Evolutionary conservation across 441 rosid species (phyloP).

Genomic region (Pelargonium cotyledonis): DNA sequence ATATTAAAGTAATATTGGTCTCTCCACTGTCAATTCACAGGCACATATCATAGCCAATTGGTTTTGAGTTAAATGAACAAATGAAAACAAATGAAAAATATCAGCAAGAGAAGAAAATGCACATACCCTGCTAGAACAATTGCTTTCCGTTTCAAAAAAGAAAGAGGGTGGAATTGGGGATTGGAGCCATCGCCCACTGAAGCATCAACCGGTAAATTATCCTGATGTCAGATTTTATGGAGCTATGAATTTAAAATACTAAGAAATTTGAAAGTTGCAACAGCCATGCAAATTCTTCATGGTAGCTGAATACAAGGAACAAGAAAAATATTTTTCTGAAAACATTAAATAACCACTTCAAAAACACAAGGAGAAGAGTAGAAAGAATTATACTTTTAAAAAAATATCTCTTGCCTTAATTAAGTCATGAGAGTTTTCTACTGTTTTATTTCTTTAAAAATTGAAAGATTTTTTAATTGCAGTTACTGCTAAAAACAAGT

Average conservation of each 20-base stretch:
- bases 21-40: background rate
- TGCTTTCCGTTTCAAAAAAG: conserved; percentile 67
- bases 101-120: conserved; percentile 2
- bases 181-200: conserved; percentile 88
- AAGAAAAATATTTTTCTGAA: background rate
- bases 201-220: conserved; percentile 79
- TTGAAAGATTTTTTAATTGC: background rate
- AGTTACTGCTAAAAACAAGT: conserved; percentile 2
- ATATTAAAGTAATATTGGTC: background rate
- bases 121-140: conserved; percentile 70
- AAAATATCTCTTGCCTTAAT: background rate
- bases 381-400: no score
- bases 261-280: conserved; percentile 20
- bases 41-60: no score
- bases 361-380: background rate
- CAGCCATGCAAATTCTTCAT: background rate
- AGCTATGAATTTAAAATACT: conserved; percentile 42
- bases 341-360: background rate
- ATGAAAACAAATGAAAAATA: background rate
- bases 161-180: conserved; percentile 58
- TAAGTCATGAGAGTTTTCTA: background rate
- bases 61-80: no score
- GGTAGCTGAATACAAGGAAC: conserved; percentile 6
- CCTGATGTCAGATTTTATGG: conserved; percentile 74
- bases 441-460: background rate